Percentiles rank a stretch among this genome's conserved stretches.
phyloP scores from a whole-genome alignment of 768 basidiomycete species.

The Pleurotus pulmonarius region DNA sequence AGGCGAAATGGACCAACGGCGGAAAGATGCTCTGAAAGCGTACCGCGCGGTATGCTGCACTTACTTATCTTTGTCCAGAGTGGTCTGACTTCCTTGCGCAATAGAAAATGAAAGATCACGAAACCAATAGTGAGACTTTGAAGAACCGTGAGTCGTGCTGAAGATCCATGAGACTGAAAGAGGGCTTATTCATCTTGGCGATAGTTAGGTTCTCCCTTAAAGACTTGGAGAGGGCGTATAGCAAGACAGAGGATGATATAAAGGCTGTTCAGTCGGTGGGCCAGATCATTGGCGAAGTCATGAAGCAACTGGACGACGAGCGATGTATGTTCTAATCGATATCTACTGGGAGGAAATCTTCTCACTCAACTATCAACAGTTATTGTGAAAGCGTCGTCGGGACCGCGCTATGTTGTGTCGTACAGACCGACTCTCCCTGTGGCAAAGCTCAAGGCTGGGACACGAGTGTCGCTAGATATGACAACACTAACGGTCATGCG shows the following conservation, averaged over 20 bases:
- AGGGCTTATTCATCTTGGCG: background rate
- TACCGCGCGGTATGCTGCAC: constrained; percentile 66
- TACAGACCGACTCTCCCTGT: constrained; percentile 92
- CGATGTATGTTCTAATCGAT: constrained; percentile 61
- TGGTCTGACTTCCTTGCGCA: background rate
- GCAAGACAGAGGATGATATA: constrained; percentile 97
- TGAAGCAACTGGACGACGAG: constrained; percentile 98
- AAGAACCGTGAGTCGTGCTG: constrained; percentile 71
- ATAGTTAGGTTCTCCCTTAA: constrained; percentile 90
- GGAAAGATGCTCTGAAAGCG: constrained; percentile 67
- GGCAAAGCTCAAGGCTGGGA: constrained; percentile 87
- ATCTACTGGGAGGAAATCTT: background rate
- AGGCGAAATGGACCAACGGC: constrained; percentile 62
- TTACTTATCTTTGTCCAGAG: background rate
- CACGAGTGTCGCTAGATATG: constrained; percentile 98
- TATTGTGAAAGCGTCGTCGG: constrained; percentile 98
- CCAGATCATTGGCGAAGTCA: constrained; percentile 98
- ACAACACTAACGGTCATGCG: constrained; percentile 99
- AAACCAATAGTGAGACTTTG: constrained; percentile 78
- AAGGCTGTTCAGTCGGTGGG: constrained; percentile 98
- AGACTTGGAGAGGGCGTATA: constrained; percentile 83
- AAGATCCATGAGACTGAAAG: constrained; percentile 2
- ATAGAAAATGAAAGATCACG: constrained; percentile 94
- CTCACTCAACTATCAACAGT: constrained; percentile 42
- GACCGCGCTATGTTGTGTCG: constrained; percentile 97